Conservation (phyloP, 164 flowering plant species). For the Magnolia sinica region DNA sequence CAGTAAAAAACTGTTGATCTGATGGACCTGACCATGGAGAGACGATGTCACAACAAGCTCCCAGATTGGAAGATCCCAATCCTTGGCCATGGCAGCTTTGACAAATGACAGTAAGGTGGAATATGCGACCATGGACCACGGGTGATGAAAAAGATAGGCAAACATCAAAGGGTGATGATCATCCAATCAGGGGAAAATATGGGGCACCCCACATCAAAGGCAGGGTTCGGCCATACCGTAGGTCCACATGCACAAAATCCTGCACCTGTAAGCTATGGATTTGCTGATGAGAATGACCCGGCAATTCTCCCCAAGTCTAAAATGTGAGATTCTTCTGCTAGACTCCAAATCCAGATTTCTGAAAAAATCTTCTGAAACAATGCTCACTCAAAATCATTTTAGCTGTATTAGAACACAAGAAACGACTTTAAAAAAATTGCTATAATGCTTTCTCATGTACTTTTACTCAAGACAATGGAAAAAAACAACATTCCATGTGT, state of each 20-base stretch:
- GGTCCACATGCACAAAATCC: not conserved
- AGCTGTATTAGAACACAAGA: not conserved
- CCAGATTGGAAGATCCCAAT: too few relatives aligned
- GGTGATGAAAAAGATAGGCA: too few relatives aligned
- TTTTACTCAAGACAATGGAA: not conserved
- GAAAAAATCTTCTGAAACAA: not conserved
- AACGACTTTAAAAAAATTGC: not conserved
- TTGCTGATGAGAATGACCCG: too few relatives aligned
- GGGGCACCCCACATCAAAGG: not conserved
- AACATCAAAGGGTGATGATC: not conserved
- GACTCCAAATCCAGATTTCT: not conserved
- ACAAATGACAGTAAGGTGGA: too few relatives aligned
- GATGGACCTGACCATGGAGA: too few relatives aligned
- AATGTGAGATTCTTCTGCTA: too few relatives aligned
- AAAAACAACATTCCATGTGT: not conserved
- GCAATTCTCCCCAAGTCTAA: too few relatives aligned
- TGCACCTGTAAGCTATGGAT: not conserved
- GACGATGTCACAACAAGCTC: too few relatives aligned
- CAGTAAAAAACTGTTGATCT: too few relatives aligned
- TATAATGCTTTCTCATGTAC: not conserved
- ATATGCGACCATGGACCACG: too few relatives aligned
- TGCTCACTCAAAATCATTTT: not conserved
- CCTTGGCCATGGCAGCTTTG: too few relatives aligned
- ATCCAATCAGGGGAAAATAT: not conserved
- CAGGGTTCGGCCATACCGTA: too few relatives aligned